phyloP scores from a whole-genome alignment of 2,329 filamentous ascomycete species.

The Diaporthe ampelina region DNA sequence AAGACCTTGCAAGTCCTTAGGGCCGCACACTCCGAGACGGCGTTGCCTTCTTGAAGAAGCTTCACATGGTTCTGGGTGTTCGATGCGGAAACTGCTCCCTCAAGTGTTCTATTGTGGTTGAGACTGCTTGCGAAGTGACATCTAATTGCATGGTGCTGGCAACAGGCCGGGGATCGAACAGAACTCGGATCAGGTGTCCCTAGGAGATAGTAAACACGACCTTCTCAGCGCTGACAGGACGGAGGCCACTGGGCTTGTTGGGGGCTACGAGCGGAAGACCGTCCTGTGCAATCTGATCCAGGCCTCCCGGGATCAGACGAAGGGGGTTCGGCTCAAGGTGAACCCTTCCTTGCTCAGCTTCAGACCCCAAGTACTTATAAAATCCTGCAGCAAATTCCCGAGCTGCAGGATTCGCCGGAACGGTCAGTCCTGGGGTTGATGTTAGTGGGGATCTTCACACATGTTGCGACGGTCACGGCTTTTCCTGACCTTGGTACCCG shows the following conservation, averaged over 20 bases:
- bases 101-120: too few relatives aligned
- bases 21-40: too few relatives aligned
- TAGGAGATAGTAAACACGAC: slow-evolving; percentile 4
- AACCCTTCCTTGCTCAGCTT: slow-evolving; percentile 45
- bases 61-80: too few relatives aligned
- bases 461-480: neutral
- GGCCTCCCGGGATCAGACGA: slow-evolving; percentile 49
- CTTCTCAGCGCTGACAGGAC: slow-evolving; percentile 21
- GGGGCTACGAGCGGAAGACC: slow-evolving; percentile 46
- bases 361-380: slow-evolving; percentile 46
- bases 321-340: slow-evolving; percentile 49
- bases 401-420: slow-evolving; percentile 1
- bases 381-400: slow-evolving; percentile 51
- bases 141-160: too few relatives aligned
- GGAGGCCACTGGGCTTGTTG: neutral
- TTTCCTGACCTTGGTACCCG: slow-evolving; percentile 26
- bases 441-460: neutral
- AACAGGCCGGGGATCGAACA: neutral
- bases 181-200: neutral
- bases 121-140: too few relatives aligned
- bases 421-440: neutral
- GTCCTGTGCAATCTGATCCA: slow-evolving; percentile 47
- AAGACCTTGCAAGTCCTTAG: too few relatives aligned
- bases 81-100: too few relatives aligned
- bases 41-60: too few relatives aligned